phyloP scores from a whole-genome alignment of 2,329 filamentous ascomycete species.

The Juglanconis sp. region DNA sequence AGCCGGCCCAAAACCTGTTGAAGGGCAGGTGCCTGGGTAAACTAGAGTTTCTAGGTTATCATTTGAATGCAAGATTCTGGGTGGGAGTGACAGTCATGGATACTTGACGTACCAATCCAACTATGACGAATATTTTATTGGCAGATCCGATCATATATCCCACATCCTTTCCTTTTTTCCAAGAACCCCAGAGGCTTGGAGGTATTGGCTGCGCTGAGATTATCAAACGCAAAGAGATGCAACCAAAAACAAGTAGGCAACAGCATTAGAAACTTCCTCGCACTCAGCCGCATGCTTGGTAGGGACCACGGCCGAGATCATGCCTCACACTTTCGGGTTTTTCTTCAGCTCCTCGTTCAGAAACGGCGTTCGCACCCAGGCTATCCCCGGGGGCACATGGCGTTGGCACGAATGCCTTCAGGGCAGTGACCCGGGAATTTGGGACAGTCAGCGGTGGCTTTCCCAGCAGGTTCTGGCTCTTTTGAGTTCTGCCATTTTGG shows the following conservation, averaged over 20 bases:
- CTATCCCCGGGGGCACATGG: constrained; percentile 19
- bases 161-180: constrained; percentile 58
- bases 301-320: constrained; percentile 17
- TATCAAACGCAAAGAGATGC: constrained; percentile 8
- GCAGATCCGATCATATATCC: constrained; percentile 49
- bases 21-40: background rate
- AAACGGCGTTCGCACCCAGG: constrained; percentile 20
- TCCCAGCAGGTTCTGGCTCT: no score
- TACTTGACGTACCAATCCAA: background rate
- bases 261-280: constrained; percentile 21
- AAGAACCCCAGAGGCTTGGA: constrained; percentile 60
- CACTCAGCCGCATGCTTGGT: constrained; percentile 19
- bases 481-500: constrained; percentile 15
- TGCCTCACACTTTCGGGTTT: constrained; percentile 18
- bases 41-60: background rate
- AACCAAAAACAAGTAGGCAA: constrained; percentile 16
- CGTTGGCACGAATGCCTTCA: constrained; percentile 21
- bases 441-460: background rate
- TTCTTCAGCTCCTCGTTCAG: constrained; percentile 16
- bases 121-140: background rate
- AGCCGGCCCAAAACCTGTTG: background rate
- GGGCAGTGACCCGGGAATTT: constrained; percentile 16
- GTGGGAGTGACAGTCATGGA: no score
- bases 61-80: no score
- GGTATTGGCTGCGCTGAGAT: constrained; percentile 54